Base-by-base conservation (phyloP, 768 basidiomycete species). In the Boletus subparvulus region DNA sequence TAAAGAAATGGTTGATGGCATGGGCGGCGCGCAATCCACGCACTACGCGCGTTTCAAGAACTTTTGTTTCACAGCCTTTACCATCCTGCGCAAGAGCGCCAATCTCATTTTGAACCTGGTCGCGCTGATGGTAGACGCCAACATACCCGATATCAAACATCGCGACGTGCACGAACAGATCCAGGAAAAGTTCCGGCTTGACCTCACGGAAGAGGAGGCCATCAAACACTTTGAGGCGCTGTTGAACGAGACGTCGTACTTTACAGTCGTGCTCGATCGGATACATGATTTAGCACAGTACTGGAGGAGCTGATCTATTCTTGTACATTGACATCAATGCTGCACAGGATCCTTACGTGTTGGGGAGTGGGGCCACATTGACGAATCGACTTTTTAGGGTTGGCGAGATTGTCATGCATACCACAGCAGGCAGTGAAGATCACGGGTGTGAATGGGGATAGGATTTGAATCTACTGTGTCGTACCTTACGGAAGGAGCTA, bases 1-100 rank as follows among this genome's bases (percentile, higher is more conserved):
- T 74, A 95, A 96, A 67, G 97, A 98, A 69, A 99, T 98, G 97
- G 93, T 98, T 0, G 97, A 99, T 69, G 96, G 92, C 12, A 96
- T 99, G 94, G 97, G 97, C n/a, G 96, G 97, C 12, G 87, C 92
- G 2, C 85, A 90, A 65, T 96, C 94, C 7, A 83, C 89, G n/a
- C 96, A 98, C 70, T 98, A 98, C 72, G 83, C 87, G 26, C 88
- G 95, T 32, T 99, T 99, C 85, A 94, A 98, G 73, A 89, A 85
- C 63, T 89, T 94, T 61, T 97, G 93, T 71, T 96, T 95, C 73
- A 98, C 96, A n/a, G 97, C 94, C 2, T 98, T 98, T 75, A 91
- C 90, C 51, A 94, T 92, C 66, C 82, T 98, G 54, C 86, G 96
- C 62, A 98, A 98, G 79, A 94, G 91, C 68, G 93, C 96, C 41